Evolutionary conservation across 805 yeast species (phyloP), one percentile per base, ranked within the genome.

Genomic region (Myxozyma vanderwaltii): DNA sequence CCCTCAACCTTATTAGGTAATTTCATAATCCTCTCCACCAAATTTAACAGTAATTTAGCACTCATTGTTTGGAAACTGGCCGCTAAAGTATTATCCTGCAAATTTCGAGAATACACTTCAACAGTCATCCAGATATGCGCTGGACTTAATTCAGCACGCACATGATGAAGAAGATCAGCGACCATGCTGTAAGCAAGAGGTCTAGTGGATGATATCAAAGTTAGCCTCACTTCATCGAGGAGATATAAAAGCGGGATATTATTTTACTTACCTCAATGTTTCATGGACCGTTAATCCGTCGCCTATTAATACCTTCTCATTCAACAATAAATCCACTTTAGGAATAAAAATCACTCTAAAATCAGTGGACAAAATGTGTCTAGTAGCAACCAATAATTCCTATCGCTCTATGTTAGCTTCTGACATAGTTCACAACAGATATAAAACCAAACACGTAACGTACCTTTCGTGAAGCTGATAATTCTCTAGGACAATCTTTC

Each of bases 11-110:
- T 88, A 54, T 88, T 87, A 41, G 88, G 91, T 67, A 91, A 73
- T 68, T 88, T 87, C 81, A 88, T 80, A 40, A 94, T 87, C 45
- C 96, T 78, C 66, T 95, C 99, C 21, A 94, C 92, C 67, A 95
- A 77, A 72, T 94, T 95, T 63, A 92, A 74, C 33, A 94, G 74
- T 33, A 94, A 77, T 73, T 91, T 92, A 1, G 97, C 96, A 74
- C 97, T 88, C 97, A 94, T 91, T 8, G 91, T 88, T 72, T 95
- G 98, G 38, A 91, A 96, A 5, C 96, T 88, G 61, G 89, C 80
- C 0, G 96, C 94, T 63, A 94, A 75, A 0, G 91, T 77, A 63
- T 83, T 84, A 70, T 95, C 98, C 66, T 87, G 86, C 63, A 94
- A 76, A 66, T 90, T 85, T 29, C 81, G 81, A 68, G 96, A 86